Evolutionary conservation across 1,139 yeast species (phyloP).

Genomic region (Debaryomyces fabryi): DNA sequence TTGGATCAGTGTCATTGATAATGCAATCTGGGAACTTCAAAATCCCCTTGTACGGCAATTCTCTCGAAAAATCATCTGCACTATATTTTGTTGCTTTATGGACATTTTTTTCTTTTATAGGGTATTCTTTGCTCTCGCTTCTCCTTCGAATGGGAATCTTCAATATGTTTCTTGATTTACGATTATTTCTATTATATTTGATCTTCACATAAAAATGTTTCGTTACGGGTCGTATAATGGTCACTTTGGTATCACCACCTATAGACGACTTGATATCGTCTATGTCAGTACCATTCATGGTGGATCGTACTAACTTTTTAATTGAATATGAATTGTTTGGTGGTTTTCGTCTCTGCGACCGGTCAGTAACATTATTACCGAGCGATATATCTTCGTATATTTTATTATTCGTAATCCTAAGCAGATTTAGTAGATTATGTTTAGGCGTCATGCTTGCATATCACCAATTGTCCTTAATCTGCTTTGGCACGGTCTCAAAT

Average conservation of each 20-base stretch:
- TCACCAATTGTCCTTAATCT: constrained; percentile 3
- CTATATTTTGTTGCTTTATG: background rate
- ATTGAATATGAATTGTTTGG: constrained; percentile 19
- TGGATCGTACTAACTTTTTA: constrained; percentile 15
- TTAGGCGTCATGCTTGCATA: constrained; percentile 13
- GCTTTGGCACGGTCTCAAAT: background rate
- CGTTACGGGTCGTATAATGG: background rate
- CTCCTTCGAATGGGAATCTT: constrained; percentile 1
- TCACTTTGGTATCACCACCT: background rate
- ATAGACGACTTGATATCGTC: background rate
- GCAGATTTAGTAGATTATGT: constrained; percentile 28
- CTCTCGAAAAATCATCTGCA: constrained; percentile 20
- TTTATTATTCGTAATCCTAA: constrained; percentile 31
- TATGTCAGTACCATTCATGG: background rate
- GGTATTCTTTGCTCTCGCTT: background rate
- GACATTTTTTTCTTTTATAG: background rate
- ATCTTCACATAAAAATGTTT: constrained; percentile 8
- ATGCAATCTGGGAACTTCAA: constrained; percentile 60
- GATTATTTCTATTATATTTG: constrained; percentile 4
- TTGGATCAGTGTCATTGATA: constrained; percentile 65
- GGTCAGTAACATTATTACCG: constrained; percentile 21
- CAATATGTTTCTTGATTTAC: constrained; percentile 3
- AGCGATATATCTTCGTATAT: constrained; percentile 25
- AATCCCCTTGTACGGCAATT: constrained; percentile 68
- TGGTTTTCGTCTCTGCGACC: constrained; percentile 22